A percentile compares a stretch with the other conserved stretches of the same genome.
Conservation (phyloP, 129 eudicot species). For the Lonicera japonica region DNA sequence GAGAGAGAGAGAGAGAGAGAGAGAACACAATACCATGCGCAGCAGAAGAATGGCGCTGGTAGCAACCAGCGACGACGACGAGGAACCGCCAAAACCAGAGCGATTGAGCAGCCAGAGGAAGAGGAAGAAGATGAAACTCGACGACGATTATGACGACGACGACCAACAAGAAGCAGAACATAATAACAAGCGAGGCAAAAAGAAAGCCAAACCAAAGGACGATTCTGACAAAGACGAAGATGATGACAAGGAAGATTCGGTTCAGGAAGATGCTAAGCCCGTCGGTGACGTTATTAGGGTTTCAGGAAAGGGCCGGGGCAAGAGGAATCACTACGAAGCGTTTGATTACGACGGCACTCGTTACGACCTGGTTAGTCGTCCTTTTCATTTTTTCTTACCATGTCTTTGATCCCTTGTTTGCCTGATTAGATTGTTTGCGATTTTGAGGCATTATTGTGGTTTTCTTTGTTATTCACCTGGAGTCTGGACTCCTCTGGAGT, state of each 20-base stretch:
- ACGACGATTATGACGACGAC: slow-evolving; percentile 3
- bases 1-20: neutral
- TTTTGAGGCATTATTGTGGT: neutral
- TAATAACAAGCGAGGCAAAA: neutral
- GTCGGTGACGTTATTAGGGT: slow-evolving; percentile 43
- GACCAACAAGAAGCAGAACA: neutral
- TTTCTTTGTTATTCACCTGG: neutral
- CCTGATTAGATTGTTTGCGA: neutral
- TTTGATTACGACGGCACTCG: slow-evolving; percentile 42
- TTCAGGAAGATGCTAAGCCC: slow-evolving; percentile 41
- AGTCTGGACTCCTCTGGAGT: no score
- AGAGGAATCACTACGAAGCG: slow-evolving; percentile 28
- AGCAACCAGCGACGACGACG: slow-evolving; percentile 44
- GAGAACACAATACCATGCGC: slow-evolving; percentile 24
- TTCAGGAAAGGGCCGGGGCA: slow-evolving; percentile 38
- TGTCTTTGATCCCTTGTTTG: neutral
- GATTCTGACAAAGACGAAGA: slow-evolving; percentile 8
- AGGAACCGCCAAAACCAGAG: slow-evolving; percentile 22
- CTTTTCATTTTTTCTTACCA: neutral
- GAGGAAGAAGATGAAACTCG: slow-evolving; percentile 9
- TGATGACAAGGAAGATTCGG: slow-evolving; percentile 32
- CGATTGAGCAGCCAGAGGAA: slow-evolving; percentile 1
- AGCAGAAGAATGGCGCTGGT: slow-evolving; percentile 25
- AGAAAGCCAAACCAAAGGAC: neutral
- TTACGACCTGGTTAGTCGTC: slow-evolving; percentile 37